A percentile compares a stretch with the other conserved stretches of the same genome.
Evolutionary conservation across 176 grass and related monocot species (phyloP).

Genomic region (Phoenix dactylifera): DNA sequence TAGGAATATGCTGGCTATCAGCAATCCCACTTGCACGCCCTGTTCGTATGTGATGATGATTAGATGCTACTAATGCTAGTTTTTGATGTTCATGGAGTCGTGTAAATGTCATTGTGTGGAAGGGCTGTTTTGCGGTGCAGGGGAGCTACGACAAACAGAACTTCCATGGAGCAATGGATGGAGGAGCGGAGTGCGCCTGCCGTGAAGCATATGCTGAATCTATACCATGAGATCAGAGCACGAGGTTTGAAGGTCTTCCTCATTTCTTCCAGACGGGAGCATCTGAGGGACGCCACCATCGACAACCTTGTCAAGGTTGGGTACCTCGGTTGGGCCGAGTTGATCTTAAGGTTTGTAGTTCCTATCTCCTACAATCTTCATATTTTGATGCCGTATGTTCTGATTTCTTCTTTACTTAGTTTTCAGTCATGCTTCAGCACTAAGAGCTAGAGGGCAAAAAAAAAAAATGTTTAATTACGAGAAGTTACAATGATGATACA

Average conservation of each 20-base stretch:
- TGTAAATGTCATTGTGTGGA: no score
- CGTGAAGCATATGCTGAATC: background rate
- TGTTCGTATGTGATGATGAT: no score
- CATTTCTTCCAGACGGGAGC: slow-evolving; percentile 1
- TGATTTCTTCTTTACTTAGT: no score
- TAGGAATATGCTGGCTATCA: no score
- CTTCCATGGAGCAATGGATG: slow-evolving; percentile 6
- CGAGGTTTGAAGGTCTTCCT: slow-evolving; percentile 13
- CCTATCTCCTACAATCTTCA: no score
- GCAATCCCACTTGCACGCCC: no score
- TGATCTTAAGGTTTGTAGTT: slow-evolving; percentile 1
- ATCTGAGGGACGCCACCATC: slow-evolving; percentile 9
- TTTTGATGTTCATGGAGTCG: no score
- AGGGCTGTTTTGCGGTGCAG: background rate
- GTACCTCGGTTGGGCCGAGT: slow-evolving; percentile 7
- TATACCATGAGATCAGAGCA: slow-evolving; percentile 2
- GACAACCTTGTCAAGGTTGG: slow-evolving; percentile 8
- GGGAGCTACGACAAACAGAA: background rate
- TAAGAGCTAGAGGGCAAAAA: no score
- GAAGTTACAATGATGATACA: background rate
- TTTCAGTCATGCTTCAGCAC: no score
- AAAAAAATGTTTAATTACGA: no score
- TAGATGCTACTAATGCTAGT: no score
- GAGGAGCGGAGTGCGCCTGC: slow-evolving; percentile 1
- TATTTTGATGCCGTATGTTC: no score